phyloP scores from a whole-genome alignment of 2,329 filamentous ascomycete genomes.

The Fusarium pseudocircinatum region DNA sequence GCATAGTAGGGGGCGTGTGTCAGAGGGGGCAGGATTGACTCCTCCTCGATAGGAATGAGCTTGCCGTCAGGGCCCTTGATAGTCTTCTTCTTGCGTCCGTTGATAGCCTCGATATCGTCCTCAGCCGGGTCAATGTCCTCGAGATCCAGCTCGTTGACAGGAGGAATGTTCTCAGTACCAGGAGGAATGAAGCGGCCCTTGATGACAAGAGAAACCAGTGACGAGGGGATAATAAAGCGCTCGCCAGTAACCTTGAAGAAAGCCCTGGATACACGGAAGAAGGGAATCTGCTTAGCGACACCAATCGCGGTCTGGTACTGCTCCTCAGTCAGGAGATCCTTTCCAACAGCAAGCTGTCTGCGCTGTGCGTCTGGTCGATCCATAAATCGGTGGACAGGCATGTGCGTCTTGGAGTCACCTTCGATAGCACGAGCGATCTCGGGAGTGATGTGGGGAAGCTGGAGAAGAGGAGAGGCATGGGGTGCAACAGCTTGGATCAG shows the following conservation, averaged over 20 bases:
- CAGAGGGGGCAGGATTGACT: constrained; percentile 81
- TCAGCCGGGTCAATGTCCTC: constrained; percentile 93
- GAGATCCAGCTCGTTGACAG: constrained; percentile 80
- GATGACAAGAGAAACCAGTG: constrained; percentile 91
- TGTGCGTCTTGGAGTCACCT: constrained; percentile 77
- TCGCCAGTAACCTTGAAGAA: constrained; percentile 99
- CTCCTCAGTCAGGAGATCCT: constrained; percentile 74
- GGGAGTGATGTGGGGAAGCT: constrained; percentile 87
- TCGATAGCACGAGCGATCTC: constrained; percentile 73
- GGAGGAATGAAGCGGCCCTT: constrained; percentile 95
- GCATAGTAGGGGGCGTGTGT: constrained; percentile 90
- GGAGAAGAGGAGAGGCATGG: constrained; percentile 84
- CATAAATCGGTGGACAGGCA: constrained; percentile 90
- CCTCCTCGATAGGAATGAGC: constrained; percentile 64
- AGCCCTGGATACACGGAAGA: constrained; percentile 85
- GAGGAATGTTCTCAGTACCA: constrained; percentile 78
- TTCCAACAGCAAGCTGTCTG: constrained; percentile 74
- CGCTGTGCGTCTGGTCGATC: constrained; percentile 79
- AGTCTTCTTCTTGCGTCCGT: constrained; percentile 77
- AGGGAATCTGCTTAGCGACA: constrained; percentile 86
- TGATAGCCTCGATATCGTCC: constrained; percentile 86
- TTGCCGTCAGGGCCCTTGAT: constrained; percentile 70
- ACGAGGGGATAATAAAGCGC: constrained; percentile 89
- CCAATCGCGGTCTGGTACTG: constrained; percentile 80
- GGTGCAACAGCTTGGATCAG: constrained; percentile 91